Evolutionary conservation across 768 basidiomycete genomes (phyloP).

Genomic region (Suillus spraguei): DNA sequence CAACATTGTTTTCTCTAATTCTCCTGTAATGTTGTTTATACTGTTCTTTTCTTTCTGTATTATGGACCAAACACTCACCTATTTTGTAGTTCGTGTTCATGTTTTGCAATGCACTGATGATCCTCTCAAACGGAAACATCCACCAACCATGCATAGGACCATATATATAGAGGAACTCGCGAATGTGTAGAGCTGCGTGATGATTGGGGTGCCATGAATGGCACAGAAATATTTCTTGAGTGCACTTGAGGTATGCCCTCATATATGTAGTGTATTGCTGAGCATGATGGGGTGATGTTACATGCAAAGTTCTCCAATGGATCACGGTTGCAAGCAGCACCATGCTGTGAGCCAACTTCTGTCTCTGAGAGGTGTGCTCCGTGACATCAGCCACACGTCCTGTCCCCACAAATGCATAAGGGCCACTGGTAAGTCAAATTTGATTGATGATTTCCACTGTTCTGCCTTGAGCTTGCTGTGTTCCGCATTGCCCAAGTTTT

Average conservation of each 20-base stretch:
- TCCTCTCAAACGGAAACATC: constrained; percentile 35
- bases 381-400: background rate
- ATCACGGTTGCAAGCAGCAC: constrained; percentile 35
- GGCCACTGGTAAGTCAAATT: constrained; percentile 21
- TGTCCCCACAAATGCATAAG: constrained; percentile 33
- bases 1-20: background rate
- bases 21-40: background rate
- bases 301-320: constrained; percentile 20
- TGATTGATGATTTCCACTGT: constrained; percentile 28
- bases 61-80: background rate
- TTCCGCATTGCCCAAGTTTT: constrained; percentile 26
- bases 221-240: constrained; percentile 22
- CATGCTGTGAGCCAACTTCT: constrained; percentile 26
- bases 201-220: constrained; percentile 30
- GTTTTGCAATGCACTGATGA: constrained; percentile 28
- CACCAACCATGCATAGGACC: constrained; percentile 40
- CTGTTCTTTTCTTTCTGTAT: background rate
- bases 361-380: background rate
- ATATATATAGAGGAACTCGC: constrained; percentile 26
- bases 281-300: constrained; percentile 19
- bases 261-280: constrained; percentile 26
- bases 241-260: constrained; percentile 17
- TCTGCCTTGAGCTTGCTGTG: constrained; percentile 37
- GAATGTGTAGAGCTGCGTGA: constrained; percentile 35
- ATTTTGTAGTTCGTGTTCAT: constrained; percentile 24